These are phyloP conservation scores for Linaria vulgaris DNA, from an alignment of 257 asterid species.

Conservation along the genomic window DNA sequence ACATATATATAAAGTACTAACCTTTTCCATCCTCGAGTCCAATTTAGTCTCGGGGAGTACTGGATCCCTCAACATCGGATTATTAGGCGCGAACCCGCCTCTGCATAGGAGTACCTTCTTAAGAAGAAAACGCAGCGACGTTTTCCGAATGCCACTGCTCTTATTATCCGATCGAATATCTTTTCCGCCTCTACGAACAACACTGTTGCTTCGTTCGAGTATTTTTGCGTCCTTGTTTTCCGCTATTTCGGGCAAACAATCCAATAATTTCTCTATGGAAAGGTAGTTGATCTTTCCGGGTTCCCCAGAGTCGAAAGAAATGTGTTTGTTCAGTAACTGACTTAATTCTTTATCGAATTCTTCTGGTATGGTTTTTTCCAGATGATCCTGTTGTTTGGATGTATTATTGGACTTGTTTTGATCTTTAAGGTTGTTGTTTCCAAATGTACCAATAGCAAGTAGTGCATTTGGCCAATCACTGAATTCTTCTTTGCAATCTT, in stretches of 20 bases:
- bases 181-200: constrained; percentile 33
- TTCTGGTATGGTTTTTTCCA: constrained; percentile 24
- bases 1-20: constrained; percentile 14
- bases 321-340: constrained; percentile 24
- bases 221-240: constrained; percentile 16
- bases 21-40: constrained; percentile 77
- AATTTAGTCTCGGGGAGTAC: constrained; percentile 42
- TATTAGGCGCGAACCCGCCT: constrained; percentile 37
- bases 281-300: constrained; percentile 24
- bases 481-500: constrained; percentile 60
- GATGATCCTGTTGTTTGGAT: constrained; percentile 20
- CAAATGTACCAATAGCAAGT: constrained; percentile 85
- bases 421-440: constrained; percentile 38
- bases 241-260: constrained; percentile 34
- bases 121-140: constrained; percentile 52
- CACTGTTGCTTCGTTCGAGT: constrained; percentile 27
- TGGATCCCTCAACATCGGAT: constrained; percentile 44
- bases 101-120: constrained; percentile 56
- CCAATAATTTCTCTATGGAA: constrained; percentile 36
- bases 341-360: constrained; percentile 40
- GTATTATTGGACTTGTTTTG: constrained; percentile 21
- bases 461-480: constrained; percentile 73
- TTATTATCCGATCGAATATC: constrained; percentile 31
- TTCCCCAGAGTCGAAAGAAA: constrained; percentile 27
- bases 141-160: constrained; percentile 39